Evolutionary conservation across 2,329 filamentous ascomycete species (phyloP).

Genomic region (Trichoderma asperellum): DNA sequence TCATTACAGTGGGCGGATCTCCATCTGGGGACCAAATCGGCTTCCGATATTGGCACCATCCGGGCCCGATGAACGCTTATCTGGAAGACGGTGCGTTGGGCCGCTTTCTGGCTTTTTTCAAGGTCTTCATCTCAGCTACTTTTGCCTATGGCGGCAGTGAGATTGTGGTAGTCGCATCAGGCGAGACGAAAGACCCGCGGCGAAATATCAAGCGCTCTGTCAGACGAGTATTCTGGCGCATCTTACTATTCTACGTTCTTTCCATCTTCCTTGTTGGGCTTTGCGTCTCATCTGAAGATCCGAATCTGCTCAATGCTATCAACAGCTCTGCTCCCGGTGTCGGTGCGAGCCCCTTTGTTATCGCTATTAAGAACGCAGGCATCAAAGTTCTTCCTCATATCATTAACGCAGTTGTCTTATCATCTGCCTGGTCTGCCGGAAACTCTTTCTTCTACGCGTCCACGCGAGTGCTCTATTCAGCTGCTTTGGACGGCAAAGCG

Average conservation of each 20-base stretch:
- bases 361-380: slow-evolving; percentile 55
- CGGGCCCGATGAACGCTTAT: slow-evolving; percentile 50
- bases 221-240: slow-evolving; percentile 42
- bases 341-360: slow-evolving; percentile 61
- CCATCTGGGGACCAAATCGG: slow-evolving; percentile 49
- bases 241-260: slow-evolving; percentile 45
- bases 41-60: slow-evolving; percentile 51
- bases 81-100: slow-evolving; percentile 44
- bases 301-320: slow-evolving; percentile 52
- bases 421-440: slow-evolving; percentile 62
- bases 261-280: slow-evolving; percentile 45
- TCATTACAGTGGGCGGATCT: slow-evolving; percentile 53
- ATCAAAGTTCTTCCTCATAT: slow-evolving; percentile 53
- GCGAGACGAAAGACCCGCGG: slow-evolving; percentile 44
- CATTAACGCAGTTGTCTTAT: slow-evolving; percentile 62
- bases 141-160: slow-evolving; percentile 54
- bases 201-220: slow-evolving; percentile 44
- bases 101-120: slow-evolving; percentile 49
- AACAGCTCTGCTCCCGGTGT: slow-evolving; percentile 45
- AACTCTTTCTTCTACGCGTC: slow-evolving; percentile 60
- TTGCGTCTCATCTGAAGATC: slow-evolving; percentile 44
- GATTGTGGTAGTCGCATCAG: slow-evolving; percentile 43
- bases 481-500: slow-evolving; percentile 49
- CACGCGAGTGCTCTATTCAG: slow-evolving; percentile 52
- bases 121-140: slow-evolving; percentile 52